A percentile compares a stretch with the other conserved stretches of the same genome.
Evolutionary conservation across 768 basidiomycete genomes (phyloP).

Genomic region (Tulasnella sp.): DNA sequence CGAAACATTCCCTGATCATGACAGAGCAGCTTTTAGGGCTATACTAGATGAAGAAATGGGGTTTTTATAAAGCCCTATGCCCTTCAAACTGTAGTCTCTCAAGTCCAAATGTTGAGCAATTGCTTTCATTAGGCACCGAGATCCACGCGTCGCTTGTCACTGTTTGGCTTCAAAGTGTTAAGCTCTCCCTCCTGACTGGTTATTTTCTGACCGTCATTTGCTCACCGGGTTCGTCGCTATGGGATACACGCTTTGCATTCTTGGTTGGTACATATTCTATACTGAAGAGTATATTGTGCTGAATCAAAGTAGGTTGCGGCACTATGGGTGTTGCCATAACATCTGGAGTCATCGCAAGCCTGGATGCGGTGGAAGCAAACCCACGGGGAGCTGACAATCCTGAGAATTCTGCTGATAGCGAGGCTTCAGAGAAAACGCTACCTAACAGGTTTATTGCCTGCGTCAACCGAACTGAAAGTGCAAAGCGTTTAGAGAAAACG

Average conservation of each 20-base stretch:
- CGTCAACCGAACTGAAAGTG: constrained; percentile 68
- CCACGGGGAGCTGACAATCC: constrained; percentile 54
- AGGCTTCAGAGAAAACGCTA: constrained; percentile 45
- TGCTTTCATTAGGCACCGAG: too few relatives aligned
- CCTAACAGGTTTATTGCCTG: constrained; percentile 78
- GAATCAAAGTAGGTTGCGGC: constrained; percentile 58
- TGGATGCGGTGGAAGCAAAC: constrained; percentile 33
- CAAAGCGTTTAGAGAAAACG: constrained; percentile 44
- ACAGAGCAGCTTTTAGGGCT: constrained; percentile 46
- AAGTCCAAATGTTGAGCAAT: too few relatives aligned
- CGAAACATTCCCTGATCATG: constrained; percentile 52
- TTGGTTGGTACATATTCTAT: constrained; percentile 37
- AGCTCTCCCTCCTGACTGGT: too few relatives aligned
- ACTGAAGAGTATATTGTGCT: constrained; percentile 16
- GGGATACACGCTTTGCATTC: constrained; percentile 86
- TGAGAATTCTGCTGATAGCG: constrained; percentile 23
- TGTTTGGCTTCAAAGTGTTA: too few relatives aligned
- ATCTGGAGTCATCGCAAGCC: constrained; percentile 79
- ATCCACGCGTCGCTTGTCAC: too few relatives aligned
- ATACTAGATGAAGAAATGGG: constrained; percentile 73
- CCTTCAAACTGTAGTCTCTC: too few relatives aligned
- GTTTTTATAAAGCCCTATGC: constrained; percentile 36
- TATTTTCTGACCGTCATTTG: too few relatives aligned
- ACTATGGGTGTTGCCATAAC: constrained; percentile 96
- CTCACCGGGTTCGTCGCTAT: too few relatives aligned